Evolutionary conservation across 2,329 filamentous ascomycete genomes (phyloP).

Genomic region (Niveomyces coronatus): DNA sequence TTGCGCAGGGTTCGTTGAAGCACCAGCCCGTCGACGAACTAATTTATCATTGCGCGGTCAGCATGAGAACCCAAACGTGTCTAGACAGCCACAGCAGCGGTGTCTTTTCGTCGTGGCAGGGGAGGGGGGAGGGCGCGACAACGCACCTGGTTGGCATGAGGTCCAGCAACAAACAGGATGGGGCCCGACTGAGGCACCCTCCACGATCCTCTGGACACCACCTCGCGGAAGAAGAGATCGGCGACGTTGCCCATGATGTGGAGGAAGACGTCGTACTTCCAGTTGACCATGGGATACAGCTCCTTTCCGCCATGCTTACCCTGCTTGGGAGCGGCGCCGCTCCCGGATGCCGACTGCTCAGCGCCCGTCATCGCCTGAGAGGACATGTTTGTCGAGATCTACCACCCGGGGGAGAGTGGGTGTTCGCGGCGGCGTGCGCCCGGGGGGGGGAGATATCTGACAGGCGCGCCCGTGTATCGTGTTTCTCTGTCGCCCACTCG

Average conservation of each 20-base stretch:
- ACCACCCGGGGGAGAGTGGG: neutral
- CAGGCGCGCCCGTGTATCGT: too few relatives aligned
- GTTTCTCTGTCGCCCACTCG: too few relatives aligned
- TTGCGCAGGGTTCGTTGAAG: slow-evolving; percentile 82
- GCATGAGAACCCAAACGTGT: neutral
- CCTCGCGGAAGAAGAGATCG: slow-evolving; percentile 96
- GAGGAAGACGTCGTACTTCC: slow-evolving; percentile 68
- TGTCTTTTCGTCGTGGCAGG: slow-evolving; percentile 4
- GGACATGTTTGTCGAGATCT: slow-evolving; percentile 2
- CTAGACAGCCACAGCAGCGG: neutral
- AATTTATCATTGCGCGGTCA: slow-evolving; percentile 6
- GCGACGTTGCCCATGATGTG: slow-evolving; percentile 73
- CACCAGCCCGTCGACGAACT: slow-evolving; percentile 94
- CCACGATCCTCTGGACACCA: slow-evolving; percentile 91
- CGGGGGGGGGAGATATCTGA: neutral
- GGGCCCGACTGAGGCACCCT: slow-evolving; percentile 82
- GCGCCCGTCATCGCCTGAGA: slow-evolving; percentile 4
- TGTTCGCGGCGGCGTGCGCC: neutral
- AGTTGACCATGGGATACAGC: slow-evolving; percentile 58
- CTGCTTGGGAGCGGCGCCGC: neutral
- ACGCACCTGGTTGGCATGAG: slow-evolving; percentile 86
- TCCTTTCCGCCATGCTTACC: slow-evolving; percentile 32
- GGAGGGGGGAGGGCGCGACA: neutral
- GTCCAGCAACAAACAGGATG: slow-evolving; percentile 89
- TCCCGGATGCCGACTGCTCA: neutral